Percentiles rank a stretch among this genome's conserved stretches.
These are phyloP conservation scores for Daldinia bambusicola DNA, from an alignment of 495 filamentous ascomycete species.

Conservation along the genomic window DNA sequence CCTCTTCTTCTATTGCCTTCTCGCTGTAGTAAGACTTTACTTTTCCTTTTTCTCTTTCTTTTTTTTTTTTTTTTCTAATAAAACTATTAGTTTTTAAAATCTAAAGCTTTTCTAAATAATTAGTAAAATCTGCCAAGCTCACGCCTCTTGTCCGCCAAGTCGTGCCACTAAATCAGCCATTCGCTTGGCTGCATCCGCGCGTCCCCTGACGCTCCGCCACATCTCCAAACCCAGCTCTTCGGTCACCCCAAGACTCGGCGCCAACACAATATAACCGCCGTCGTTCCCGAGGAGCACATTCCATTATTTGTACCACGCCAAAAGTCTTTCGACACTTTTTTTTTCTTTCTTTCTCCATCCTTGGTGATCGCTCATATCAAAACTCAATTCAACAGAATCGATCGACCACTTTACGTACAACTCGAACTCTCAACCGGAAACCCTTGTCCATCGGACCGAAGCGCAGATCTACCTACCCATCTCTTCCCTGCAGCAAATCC, in stretches of 20 bases:
- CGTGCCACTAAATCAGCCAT: neutral
- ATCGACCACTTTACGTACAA: neutral
- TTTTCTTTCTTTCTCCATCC: neutral
- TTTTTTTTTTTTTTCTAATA: neutral
- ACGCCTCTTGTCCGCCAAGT: neutral
- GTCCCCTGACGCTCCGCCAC: conserved; percentile 37
- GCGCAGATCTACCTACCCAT: neutral
- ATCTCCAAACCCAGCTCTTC: conserved; percentile 15
- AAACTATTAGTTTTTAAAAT: neutral
- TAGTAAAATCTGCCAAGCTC: conserved; percentile 3
- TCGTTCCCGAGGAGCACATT: conserved; percentile 27
- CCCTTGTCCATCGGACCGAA: neutral
- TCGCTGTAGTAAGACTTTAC: neutral
- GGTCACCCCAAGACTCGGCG: conserved; percentile 26
- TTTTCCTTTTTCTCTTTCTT: neutral
- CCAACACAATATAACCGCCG: conserved; percentile 28
- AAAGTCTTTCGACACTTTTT: neutral
- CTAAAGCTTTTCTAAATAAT: neutral
- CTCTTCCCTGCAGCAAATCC: too few relatives aligned
- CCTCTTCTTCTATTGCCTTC: conserved; percentile 4
- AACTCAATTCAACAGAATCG: neutral
- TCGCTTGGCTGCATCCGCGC: conserved; percentile 17
- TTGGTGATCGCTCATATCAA: neutral
- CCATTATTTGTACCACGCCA: conserved; percentile 26
- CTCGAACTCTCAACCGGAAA: neutral